phyloP scores from a whole-genome alignment of 2,329 filamentous ascomycete species.

The Aspergillus quadricinctus region DNA sequence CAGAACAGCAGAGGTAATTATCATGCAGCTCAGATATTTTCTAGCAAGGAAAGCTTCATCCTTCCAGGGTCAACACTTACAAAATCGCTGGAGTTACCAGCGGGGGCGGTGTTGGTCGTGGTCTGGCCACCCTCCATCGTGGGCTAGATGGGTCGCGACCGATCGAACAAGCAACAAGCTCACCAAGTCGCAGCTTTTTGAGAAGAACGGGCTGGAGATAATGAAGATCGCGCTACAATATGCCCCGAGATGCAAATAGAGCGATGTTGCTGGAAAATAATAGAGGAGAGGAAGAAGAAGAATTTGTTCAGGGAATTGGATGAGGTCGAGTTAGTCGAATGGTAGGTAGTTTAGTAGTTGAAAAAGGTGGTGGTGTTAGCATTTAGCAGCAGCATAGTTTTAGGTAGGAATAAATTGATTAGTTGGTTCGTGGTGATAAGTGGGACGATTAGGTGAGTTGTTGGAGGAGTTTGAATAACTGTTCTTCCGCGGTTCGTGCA shows the following conservation, averaged over 20 bases:
- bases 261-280: neutral
- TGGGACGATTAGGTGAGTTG: conserved; percentile 3
- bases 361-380: neutral
- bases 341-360: conserved; percentile 5
- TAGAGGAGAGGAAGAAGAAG: conserved; percentile 2
- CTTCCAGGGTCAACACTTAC: conserved; percentile 53
- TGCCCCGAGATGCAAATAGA: neutral
- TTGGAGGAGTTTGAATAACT: conserved; percentile 1
- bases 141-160: conserved; percentile 38
- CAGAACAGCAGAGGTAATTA: conserved; percentile 23
- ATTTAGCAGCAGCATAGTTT: conserved; percentile 8
- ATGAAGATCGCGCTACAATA: conserved; percentile 1
- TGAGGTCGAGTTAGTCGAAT: conserved; percentile 6
- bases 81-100: conserved; percentile 92
- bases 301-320: conserved; percentile 1
- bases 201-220: conserved; percentile 8
- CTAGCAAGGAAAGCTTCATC: conserved; percentile 10
- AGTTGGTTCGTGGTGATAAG: neutral
- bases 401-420: neutral
- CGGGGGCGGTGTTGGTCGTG: conserved; percentile 40
- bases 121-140: conserved; percentile 45
- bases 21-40: conserved; percentile 1
- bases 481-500: conserved; percentile 6
- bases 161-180: conserved; percentile 31
- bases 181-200: conserved; percentile 18